These are phyloP conservation scores for Lactarius akahatsu DNA, from an alignment of 768 basidiomycete genomes.

Conservation along the genomic window DNA sequence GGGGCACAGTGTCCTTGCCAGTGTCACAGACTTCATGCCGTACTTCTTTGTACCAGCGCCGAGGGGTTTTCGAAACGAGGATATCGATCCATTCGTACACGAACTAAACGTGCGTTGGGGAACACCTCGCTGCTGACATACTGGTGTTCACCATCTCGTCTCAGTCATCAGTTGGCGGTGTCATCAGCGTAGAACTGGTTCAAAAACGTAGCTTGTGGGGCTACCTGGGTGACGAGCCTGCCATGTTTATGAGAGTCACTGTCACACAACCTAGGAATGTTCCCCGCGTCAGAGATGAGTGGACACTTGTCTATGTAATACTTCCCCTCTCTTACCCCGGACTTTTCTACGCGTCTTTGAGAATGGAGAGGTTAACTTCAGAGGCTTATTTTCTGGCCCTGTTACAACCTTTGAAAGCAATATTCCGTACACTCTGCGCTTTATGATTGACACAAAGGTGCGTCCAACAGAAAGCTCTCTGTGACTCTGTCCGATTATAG, in stretches of 20 bases:
- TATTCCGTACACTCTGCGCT: slow-evolving; percentile 84
- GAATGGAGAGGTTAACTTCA: slow-evolving; percentile 50
- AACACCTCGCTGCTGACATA: neutral
- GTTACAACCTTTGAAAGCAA: slow-evolving; percentile 90
- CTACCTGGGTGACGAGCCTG: slow-evolving; percentile 76
- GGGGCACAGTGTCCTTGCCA: slow-evolving; percentile 87
- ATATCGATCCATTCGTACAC: slow-evolving; percentile 61
- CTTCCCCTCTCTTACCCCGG: slow-evolving; percentile 13
- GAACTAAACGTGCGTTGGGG: slow-evolving; percentile 68
- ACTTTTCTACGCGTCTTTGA: slow-evolving; percentile 49
- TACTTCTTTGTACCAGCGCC: slow-evolving; percentile 94
- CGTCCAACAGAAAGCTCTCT: neutral
- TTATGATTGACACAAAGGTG: slow-evolving; percentile 98
- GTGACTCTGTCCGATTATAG: neutral
- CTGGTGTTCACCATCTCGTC: neutral
- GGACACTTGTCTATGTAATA: slow-evolving; percentile 31
- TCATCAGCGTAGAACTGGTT: slow-evolving; percentile 57
- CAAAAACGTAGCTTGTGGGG: slow-evolving; percentile 80
- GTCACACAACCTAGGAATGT: slow-evolving; percentile 69
- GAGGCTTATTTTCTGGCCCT: slow-evolving; percentile 45
- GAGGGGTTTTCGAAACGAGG: slow-evolving; percentile 71
- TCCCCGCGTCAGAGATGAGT: slow-evolving; percentile 92
- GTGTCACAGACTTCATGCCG: slow-evolving; percentile 79
- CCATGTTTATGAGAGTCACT: slow-evolving; percentile 84
- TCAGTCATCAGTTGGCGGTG: slow-evolving; percentile 33